These are phyloP conservation scores for Escallonia herrerae DNA, from an alignment of 129 eudicot species.

Conservation along the genomic window DNA sequence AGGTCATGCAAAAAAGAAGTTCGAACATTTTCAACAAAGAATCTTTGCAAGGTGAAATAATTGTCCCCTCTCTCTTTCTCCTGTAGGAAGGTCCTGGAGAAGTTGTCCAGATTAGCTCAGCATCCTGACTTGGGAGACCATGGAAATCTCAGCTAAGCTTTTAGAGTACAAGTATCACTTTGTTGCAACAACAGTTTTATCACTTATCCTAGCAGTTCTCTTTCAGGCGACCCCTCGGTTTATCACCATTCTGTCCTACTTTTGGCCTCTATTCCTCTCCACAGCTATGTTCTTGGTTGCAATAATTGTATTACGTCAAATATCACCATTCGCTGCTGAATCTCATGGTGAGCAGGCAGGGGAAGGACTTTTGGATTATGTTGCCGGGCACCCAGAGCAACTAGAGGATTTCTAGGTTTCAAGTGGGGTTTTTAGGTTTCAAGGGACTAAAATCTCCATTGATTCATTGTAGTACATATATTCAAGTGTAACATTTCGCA, in stretches of 20 bases:
- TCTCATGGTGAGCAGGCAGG: conserved; percentile 16
- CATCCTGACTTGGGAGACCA: conserved; percentile 8
- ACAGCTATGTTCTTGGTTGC: conserved; percentile 32
- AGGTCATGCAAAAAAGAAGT: conserved; percentile 3
- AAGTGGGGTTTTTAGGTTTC: neutral
- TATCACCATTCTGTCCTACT: conserved; percentile 23
- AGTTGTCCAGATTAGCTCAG: neutral
- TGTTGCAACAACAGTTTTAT: conserved; percentile 1
- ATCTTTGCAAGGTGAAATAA: conserved; percentile 12
- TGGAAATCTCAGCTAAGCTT: conserved; percentile 32
- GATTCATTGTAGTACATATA: no score
- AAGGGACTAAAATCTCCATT: no score
- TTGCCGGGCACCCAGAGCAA: conserved; percentile 25
- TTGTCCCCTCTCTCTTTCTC: conserved; percentile 2
- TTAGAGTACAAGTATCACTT: conserved; percentile 21
- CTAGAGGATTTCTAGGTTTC: conserved; percentile 6
- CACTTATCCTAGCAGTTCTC: conserved; percentile 5
- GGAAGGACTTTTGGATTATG: conserved; percentile 31
- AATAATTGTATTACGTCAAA: conserved; percentile 19
- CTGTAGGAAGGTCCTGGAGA: neutral
- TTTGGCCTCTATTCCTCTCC: conserved; percentile 51
- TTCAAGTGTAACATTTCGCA: no score
- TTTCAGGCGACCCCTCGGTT: conserved; percentile 15
- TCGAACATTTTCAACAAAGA: conserved; percentile 16
- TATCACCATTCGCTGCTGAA: conserved; percentile 16